phyloP scores from a whole-genome alignment of 805 yeast genomes.

The Candida oleophila region DNA sequence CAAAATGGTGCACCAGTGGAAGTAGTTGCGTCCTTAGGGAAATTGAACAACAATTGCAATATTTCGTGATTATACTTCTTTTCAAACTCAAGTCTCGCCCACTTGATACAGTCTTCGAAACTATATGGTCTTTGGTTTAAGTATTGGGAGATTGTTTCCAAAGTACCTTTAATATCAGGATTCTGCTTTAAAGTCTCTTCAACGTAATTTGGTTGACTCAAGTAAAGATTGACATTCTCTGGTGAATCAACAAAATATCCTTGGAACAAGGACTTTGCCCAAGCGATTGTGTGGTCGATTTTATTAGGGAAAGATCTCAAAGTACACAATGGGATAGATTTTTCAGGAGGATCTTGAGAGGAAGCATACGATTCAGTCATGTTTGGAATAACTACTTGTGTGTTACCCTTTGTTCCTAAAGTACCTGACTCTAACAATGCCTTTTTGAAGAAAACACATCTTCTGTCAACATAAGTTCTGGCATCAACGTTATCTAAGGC shows the following conservation, averaged over 20 bases:
- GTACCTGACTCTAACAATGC: slow-evolving; percentile 96
- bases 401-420: slow-evolving; percentile 96
- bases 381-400: slow-evolving; percentile 92
- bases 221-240: slow-evolving; percentile 86
- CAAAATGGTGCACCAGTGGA: slow-evolving; percentile 92
- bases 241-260: slow-evolving; percentile 90
- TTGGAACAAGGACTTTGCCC: slow-evolving; percentile 96
- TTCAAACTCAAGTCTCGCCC: slow-evolving; percentile 94
- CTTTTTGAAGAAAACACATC: slow-evolving; percentile 89
- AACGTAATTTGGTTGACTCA: slow-evolving; percentile 89
- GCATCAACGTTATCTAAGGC: slow-evolving; percentile 98
- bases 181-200: slow-evolving; percentile 89
- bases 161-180: slow-evolving; percentile 84
- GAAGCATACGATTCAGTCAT: slow-evolving; percentile 95
- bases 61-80: slow-evolving; percentile 82
- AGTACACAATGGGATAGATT: slow-evolving; percentile 95
- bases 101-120: slow-evolving; percentile 89
- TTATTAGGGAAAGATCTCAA: slow-evolving; percentile 96
- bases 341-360: slow-evolving; percentile 98
- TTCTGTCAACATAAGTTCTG: slow-evolving; percentile 94
- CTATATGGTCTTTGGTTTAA: slow-evolving; percentile 71
- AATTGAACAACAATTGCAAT: slow-evolving; percentile 84
- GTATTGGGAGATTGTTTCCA: slow-evolving; percentile 75
- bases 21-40: slow-evolving; percentile 92
- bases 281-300: slow-evolving; percentile 98